Evolutionary conservation across 768 basidiomycete species (phyloP), one percentile per base, ranked within the genome.

Genomic region (Candolleomyces efflorescens): DNA sequence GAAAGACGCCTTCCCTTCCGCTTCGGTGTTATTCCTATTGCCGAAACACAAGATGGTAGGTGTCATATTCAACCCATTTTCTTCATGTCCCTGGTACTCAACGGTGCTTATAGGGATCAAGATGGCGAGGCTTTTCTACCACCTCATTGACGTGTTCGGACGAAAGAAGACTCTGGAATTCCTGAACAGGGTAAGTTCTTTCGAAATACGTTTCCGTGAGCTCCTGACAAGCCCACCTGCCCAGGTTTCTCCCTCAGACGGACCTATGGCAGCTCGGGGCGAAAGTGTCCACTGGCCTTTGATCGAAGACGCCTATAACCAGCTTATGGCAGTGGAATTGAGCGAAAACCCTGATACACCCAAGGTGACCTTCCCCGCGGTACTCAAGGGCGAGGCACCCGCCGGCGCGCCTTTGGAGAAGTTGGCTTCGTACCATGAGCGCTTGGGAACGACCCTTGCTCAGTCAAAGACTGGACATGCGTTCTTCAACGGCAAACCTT

Each of bases 401-500:
- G 13, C 70, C 10, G 66, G 67, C 4, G 68, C 73, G 5, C 65
- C 74, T 17, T 55, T 85, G 2, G 73, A 80, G 12, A 78, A 76
- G 52, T 76, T 82, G 0, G 66, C 69, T n/a, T 64, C 62, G 1
- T 95, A 93, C 62, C 67, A 75, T 5, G 74, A 76, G 45, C 78
- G 94, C 13, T 68, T 95, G 20, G 82, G 81, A 10, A 74, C 83
- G 2, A 77, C 75, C 0, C 53, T 73, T 5, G 68, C 68, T 1
- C 57, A 68, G 10, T 67, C 75, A 1, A 64, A 74, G 0, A 69
- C 69, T 22, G 62, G 62, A 38, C 85, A 90, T 61, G 84, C 79
- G 3, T 96, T 98, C 69, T 77, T 96, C 66, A 96, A 98, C 64
- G 95, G 95, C n/a, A 93, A 87, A 65, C 81, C 89, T 68, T 78